Base-by-base conservation (phyloP, 495 filamentous ascomycete species). In the Trichoderma orchidacearum region DNA sequence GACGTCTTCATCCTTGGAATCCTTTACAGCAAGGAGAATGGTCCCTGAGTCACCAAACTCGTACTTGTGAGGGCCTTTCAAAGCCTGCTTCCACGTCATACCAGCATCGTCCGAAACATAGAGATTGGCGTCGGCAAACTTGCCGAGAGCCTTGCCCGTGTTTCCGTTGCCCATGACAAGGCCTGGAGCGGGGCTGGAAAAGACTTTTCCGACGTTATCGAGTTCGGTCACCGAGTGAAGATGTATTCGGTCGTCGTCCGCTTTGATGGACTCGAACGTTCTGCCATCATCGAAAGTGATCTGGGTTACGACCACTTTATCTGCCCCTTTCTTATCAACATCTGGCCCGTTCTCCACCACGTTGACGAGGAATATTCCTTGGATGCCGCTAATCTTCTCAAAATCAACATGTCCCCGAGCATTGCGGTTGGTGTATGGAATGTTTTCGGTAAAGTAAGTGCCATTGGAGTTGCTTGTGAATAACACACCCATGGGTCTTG, bases 391-490 rank as follows among this genome's bases (percentile, higher is more conserved):
- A 48, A 97, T 80, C 68, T 94, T 92, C 65, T 98, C 93, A 62
- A 97, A 98, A 66, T 97, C 93, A 36, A 97, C 90, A 27, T 78
- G 74, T 5, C 87, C 88, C 3, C 69, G 62, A 12, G 55, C 27
- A 64, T 87, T 82, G 53, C 90, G 83, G 68, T 98, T 97, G 29
- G 90, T 96, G 66, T 96, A 82, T 62, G 92, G 85, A 53, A 89
- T 82, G 64, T 96, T 96, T 55, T 84, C 80, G 0, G 82, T 90
- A 68, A 96, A 98, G 65, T 94, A 96, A 2, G 90, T 95, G 41
- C 93, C 93, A 63, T 96, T 93, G 18, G 89, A 95, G 62, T 97
- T 97, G 64, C 92, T 96, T 8, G 87, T 92, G 61, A 94, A 88
- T 18, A 96, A 75, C 2, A 86, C 80, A 23, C 93, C 93, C 80